These are phyloP conservation scores for Evansstolkia leycettana DNA, from an alignment of 495 filamentous ascomycete genomes.

Conservation along the genomic window DNA sequence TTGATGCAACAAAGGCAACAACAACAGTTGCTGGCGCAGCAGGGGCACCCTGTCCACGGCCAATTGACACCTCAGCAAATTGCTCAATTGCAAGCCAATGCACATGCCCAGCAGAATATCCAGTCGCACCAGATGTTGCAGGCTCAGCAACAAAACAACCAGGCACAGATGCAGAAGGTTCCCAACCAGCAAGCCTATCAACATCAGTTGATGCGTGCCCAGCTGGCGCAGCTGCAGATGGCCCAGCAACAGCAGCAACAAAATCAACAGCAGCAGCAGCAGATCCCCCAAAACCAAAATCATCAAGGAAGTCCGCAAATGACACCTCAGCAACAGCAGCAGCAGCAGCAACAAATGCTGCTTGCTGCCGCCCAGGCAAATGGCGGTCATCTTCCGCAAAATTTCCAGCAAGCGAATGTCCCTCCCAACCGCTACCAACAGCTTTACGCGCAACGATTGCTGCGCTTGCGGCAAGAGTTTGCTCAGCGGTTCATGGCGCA, in stretches of 20 bases:
- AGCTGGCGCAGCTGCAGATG: slow-evolving; percentile 29
- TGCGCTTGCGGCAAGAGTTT: slow-evolving; percentile 28
- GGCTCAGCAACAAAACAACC: slow-evolving; percentile 22
- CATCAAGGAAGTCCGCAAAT: slow-evolving; percentile 23
- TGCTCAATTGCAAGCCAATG: slow-evolving; percentile 30
- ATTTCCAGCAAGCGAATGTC: slow-evolving; percentile 18
- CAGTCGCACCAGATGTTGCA: slow-evolving; percentile 32
- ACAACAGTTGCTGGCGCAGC: slow-evolving; percentile 30
- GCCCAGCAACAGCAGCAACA: slow-evolving; percentile 24
- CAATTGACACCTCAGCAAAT: slow-evolving; percentile 36
- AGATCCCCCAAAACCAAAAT: slow-evolving; percentile 22
- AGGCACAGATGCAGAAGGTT: slow-evolving; percentile 23
- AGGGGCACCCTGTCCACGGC: slow-evolving; percentile 26
- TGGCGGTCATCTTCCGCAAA: slow-evolving; percentile 24
- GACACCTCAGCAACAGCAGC: slow-evolving; percentile 26
- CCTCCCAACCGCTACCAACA: slow-evolving; percentile 23
- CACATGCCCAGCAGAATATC: slow-evolving; percentile 43
- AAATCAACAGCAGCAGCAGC: slow-evolving; percentile 12
- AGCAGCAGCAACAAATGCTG: slow-evolving; percentile 24
- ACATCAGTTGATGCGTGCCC: slow-evolving; percentile 28
- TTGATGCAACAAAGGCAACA: slow-evolving; percentile 36
- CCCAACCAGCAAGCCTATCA: slow-evolving; percentile 37
- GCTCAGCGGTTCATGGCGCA: slow-evolving; percentile 23
- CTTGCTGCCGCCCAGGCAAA: slow-evolving; percentile 32
- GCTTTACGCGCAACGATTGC: slow-evolving; percentile 26